Evolutionary conservation across 768 basidiomycete species (phyloP).

Genomic region (Russula sp.): DNA sequence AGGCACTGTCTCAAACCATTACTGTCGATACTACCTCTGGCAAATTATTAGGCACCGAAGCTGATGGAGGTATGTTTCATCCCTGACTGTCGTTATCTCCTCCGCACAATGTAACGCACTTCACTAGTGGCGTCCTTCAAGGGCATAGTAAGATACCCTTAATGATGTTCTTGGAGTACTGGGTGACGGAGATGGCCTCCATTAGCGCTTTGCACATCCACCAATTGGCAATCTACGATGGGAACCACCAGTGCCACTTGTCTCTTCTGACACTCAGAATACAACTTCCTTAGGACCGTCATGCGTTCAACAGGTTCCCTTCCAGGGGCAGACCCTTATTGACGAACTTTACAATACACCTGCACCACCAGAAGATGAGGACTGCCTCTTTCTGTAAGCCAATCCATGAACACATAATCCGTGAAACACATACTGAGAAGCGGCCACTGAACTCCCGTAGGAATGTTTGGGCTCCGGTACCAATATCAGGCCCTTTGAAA

Average conservation of each 20-base stretch:
- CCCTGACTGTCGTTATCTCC: background rate
- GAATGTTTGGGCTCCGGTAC: conserved; percentile 12
- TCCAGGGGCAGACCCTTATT: background rate
- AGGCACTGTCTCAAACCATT: background rate
- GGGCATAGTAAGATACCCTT: conserved; percentile 3
- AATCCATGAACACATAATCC: background rate
- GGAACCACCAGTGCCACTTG: conserved; percentile 4
- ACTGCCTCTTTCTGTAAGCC: conserved; percentile 13
- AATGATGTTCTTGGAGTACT: background rate
- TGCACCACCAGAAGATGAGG: conserved; percentile 1
- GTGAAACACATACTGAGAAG: background rate
- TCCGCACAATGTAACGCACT: background rate
- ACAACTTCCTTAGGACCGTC: conserved; percentile 10
- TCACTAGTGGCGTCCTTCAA: conserved; percentile 11
- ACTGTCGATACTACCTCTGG: conserved; percentile 7
- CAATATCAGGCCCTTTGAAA: background rate
- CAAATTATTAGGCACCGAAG: background rate
- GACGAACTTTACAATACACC: background rate
- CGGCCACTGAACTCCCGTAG: background rate
- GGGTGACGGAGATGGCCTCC: background rate
- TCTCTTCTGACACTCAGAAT: conserved; percentile 1
- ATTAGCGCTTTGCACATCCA: conserved; percentile 11
- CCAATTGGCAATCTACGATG: conserved; percentile 8
- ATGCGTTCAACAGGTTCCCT: conserved; percentile 11
- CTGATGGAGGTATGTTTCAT: conserved; percentile 1